Percentiles rank a stretch among this genome's conserved stretches.
Evolutionary conservation across 805 yeast genomes (phyloP).

Genomic region (Candida rishiriensis): DNA sequence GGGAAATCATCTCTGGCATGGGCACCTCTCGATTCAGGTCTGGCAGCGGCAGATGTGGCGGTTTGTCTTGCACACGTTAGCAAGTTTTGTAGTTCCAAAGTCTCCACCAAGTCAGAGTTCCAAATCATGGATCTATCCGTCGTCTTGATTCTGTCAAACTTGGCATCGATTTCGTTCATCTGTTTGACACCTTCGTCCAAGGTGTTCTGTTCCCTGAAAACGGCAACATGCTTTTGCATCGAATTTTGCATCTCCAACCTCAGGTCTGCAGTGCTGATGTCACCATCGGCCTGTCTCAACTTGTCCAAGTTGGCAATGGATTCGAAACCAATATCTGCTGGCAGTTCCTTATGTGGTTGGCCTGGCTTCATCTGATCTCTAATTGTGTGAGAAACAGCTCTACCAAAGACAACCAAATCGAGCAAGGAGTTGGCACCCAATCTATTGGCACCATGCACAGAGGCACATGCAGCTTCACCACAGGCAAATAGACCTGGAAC

Average conservation of each 20-base stretch:
- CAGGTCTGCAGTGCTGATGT: constrained; percentile 78
- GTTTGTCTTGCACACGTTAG: constrained; percentile 97
- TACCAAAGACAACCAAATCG: constrained; percentile 95
- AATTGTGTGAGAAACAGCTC: constrained; percentile 95
- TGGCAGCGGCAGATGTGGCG: constrained; percentile 88
- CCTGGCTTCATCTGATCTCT: constrained; percentile 84
- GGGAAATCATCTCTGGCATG: constrained; percentile 99
- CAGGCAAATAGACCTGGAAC: constrained; percentile 94
- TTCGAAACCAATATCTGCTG: constrained; percentile 84
- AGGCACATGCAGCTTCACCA: constrained; percentile 99
- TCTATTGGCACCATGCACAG: constrained; percentile 99
- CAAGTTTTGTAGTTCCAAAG: constrained; percentile 92
- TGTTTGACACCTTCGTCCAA: constrained; percentile 86
- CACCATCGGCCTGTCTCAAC: constrained; percentile 81
- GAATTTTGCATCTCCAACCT: constrained; percentile 91
- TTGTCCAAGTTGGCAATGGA: constrained; percentile 87
- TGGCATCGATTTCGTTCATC: constrained; percentile 69
- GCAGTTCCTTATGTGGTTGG: constrained; percentile 74
- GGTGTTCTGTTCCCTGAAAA: constrained; percentile 89
- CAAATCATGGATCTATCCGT: constrained; percentile 97
- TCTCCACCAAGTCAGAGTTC: constrained; percentile 96
- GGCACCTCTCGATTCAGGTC: constrained; percentile 98
- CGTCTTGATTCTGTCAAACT: constrained; percentile 73
- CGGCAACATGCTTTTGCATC: constrained; percentile 97
- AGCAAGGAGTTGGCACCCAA: constrained; percentile 96